Conservation (phyloP, 805 yeast genomes). For the Lachancea meyersii region DNA sequence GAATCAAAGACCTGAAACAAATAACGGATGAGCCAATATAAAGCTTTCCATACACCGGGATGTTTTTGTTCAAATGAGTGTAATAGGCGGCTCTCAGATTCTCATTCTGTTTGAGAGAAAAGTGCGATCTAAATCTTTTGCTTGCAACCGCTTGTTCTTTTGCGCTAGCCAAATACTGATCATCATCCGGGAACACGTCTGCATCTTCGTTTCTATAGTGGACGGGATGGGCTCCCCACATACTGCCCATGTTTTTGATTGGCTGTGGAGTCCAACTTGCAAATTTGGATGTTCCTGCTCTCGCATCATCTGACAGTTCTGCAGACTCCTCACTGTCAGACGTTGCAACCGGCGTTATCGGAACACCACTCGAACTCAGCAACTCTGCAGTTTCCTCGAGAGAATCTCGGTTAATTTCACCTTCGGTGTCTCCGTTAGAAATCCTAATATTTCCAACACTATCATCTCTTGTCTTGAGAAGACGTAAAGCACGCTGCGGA, state of each 20-base stretch:
- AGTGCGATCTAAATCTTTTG: slow-evolving; percentile 57
- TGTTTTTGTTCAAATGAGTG: slow-evolving; percentile 57
- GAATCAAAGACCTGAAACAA: slow-evolving; percentile 76
- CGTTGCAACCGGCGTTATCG: not conserved
- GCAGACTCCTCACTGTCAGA: not conserved
- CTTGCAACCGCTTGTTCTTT: slow-evolving; percentile 43
- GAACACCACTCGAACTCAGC: not conserved
- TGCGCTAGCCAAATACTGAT: slow-evolving; percentile 40
- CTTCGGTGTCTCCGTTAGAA: not conserved
- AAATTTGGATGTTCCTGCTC: not conserved
- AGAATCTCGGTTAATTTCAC: not conserved
- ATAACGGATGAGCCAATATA: slow-evolving; percentile 62
- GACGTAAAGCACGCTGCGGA: not conserved
- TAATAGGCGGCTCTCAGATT: slow-evolving; percentile 61
- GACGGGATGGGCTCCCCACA: slow-evolving; percentile 56
- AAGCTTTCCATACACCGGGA: slow-evolving; percentile 79
- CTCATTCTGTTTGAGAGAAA: slow-evolving; percentile 51
- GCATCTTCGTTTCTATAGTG: slow-evolving; percentile 47
- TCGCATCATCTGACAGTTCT: not conserved
- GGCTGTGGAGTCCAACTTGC: slow-evolving; percentile 9
- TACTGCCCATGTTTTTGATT: slow-evolving; percentile 21
- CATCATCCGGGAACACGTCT: slow-evolving; percentile 42
- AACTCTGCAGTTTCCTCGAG: not conserved
- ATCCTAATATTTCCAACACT: not conserved
- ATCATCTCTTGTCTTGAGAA: not conserved